Base-by-base conservation (phyloP, 805 yeast species). In the Sporopachydermia lactativora region DNA sequence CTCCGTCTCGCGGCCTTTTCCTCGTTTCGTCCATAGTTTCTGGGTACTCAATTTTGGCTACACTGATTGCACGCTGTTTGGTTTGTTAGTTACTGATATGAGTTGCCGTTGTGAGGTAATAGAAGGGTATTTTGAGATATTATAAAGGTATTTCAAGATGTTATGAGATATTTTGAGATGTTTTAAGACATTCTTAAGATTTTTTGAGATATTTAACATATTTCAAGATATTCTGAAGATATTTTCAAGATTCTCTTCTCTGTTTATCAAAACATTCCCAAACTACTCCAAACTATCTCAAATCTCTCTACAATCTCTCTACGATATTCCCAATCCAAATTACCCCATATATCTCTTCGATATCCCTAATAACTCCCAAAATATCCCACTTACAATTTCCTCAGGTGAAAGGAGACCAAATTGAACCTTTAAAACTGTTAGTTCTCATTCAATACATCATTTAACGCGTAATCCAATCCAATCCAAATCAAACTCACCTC, bases 1-100 rank as follows among this genome's bases (percentile, higher is more conserved):
- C 99, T 47, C 96, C 96, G 49, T 86, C 88, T 59, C 96, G 77
- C 38, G 97, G 96, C 48, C 83, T 82, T 57, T 81, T 81, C 44
- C 94, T 86, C 34, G 95, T 76, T 61, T 88, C 96, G 61, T 92
- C 98, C 95, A 92, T 92, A n/a, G 96, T 92, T 64, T 92, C 99
- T 16, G 99, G 98, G 55, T 82, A 92, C 62, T 89, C 96, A 55
- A 92, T 85, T 58, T 92, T 92, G 36, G 96, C 97, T 45, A 94
- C 98, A 46, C 96, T 84, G 50, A 92, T 88, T 39, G 97, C 96
- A 62, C 96, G 81, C 71, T 66, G 45, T 13, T 42, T 16, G 19
- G 17, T 8, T 35, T 42, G 54, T 51, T 47, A 47, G 50, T n/a
- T n/a, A n/a, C n/a, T n/a, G n/a, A n/a, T n/a, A n/a, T n/a, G n/a